Base-by-base conservation (phyloP, 768 basidiomycete genomes). In the Naganishia randhawae region DNA sequence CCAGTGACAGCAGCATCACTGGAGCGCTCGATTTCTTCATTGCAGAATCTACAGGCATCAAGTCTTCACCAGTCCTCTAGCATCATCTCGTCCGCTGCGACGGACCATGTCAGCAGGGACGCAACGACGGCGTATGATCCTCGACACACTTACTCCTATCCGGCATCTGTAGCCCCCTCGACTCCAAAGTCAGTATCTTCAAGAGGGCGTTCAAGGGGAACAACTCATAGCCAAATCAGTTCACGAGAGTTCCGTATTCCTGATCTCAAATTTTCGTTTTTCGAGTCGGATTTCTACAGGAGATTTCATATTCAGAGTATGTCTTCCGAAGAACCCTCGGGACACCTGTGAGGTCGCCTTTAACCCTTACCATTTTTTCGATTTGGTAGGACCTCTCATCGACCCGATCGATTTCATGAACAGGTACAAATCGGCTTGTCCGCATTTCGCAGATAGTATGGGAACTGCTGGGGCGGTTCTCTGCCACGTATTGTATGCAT, bases 231-330 rank as follows among this genome's bases (percentile, higher is more conserved):
- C 31, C 50, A 39, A 22, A 68, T n/a, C 27, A 57, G 25, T 19
- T 50, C 13, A 16, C 45, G 45, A 3, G 54, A 61, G 13, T 42
- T 42, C 31, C 53, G 35, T 11, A 90, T 92, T 50, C 90, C 92
- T 1, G 84, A 84, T 32, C 85, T 95, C 55, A 85, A 86, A 53
- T 83, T 84, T 8, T 86, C 89, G 63, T 95, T 97, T 78, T 91
- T 96, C 77, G 82, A 82, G 35, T 92, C 91, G 9, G 83, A 87
- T 0, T 97, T 95, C 81, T 96, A 91, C 84, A 83, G 84, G 35
- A 86, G 88, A 81, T 91, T 96, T 74, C 85, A 87, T 69, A 82
- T 91, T 33, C 93, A 97, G 78, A 87, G 93, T 94, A 77, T 79
- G 84, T 80, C 45, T 22, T 22, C 6, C 7, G 3, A 3, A 4